A percentile compares a stretch with the other conserved stretches of the same genome.
phyloP scores from a whole-genome alignment of 106 monocot genomes.

The Vanilla planifolia region DNA sequence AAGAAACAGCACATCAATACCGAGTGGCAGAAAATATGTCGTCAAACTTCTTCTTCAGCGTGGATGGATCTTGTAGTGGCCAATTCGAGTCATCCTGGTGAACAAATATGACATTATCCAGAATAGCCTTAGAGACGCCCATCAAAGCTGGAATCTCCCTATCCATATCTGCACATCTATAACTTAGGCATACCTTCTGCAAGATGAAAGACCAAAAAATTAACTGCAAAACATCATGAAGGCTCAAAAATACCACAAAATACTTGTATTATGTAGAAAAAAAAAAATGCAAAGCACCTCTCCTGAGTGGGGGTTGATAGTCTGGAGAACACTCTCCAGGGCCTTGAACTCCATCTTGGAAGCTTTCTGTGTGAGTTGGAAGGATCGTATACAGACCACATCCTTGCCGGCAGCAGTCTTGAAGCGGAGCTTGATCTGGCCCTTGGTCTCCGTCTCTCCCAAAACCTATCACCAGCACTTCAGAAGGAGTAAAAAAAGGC shows the following conservation, averaged over 20 bases:
- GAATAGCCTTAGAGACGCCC: slow-evolving; percentile 94
- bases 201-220: slow-evolving; percentile 5
- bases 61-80: slow-evolving; percentile 95
- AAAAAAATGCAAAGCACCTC: slow-evolving; percentile 36
- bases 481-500: not conserved
- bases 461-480: slow-evolving; percentile 5
- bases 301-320: slow-evolving; percentile 89
- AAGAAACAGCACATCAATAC: slow-evolving; percentile 20
- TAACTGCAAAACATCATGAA: not conserved
- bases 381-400: slow-evolving; percentile 97
- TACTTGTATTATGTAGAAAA: not conserved
- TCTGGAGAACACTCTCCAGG: slow-evolving; percentile 98
- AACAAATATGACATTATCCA: slow-evolving; percentile 99
- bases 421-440: slow-evolving; percentile 93
- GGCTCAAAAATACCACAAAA: not conserved
- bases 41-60: slow-evolving; percentile 98
- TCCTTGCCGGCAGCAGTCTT: slow-evolving; percentile 96
- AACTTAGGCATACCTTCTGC: slow-evolving; percentile 98
- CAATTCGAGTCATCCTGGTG: slow-evolving; percentile 99
- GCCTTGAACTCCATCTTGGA: slow-evolving; percentile 99
- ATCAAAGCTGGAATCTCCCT: slow-evolving; percentile 93
- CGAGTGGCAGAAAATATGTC: slow-evolving; percentile 99
- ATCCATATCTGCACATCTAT: slow-evolving; percentile 98
- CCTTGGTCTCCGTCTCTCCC: slow-evolving; percentile 98
- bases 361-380: slow-evolving; percentile 96